Percentiles rank a stretch among this genome's conserved stretches.
Evolutionary conservation across 331 rosid genomes (phyloP).

Genomic region (Malus hybrid): DNA sequence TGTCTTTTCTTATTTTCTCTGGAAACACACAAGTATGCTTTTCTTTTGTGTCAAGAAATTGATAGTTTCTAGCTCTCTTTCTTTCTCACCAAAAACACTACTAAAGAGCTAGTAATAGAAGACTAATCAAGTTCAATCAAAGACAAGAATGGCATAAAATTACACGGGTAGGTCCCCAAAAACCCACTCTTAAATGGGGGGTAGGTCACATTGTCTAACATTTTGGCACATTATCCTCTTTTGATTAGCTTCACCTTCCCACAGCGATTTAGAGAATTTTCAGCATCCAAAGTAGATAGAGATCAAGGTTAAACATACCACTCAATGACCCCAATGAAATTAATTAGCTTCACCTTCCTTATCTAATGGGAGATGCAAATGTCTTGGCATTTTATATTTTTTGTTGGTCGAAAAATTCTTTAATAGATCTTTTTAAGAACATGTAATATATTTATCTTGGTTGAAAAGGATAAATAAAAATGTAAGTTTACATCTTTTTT

Average conservation of each 20-base stretch:
- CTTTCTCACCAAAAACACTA: not conserved
- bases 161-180: constrained; percentile 13
- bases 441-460: not conserved
- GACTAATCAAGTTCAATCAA: not conserved
- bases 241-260: constrained; percentile 4
- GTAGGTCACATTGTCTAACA: constrained; percentile 20
- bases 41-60: not conserved
- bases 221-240: constrained; percentile 24
- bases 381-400: not conserved
- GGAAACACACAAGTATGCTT: not conserved
- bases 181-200: constrained; percentile 11
- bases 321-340: not conserved
- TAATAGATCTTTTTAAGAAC: not conserved
- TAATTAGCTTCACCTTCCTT: not conserved
- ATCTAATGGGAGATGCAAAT: not conserved
- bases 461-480: too few species aligned
- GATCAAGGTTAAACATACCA: not conserved
- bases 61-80: not conserved
- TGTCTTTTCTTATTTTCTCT: not conserved
- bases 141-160: not conserved
- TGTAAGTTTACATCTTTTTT: not conserved
- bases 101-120: not conserved
- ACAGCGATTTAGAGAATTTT: not conserved
- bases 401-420: not conserved
- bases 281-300: not conserved